Base-by-base conservation (phyloP, 345 rosid species). In the Capsella bursapastoris region DNA sequence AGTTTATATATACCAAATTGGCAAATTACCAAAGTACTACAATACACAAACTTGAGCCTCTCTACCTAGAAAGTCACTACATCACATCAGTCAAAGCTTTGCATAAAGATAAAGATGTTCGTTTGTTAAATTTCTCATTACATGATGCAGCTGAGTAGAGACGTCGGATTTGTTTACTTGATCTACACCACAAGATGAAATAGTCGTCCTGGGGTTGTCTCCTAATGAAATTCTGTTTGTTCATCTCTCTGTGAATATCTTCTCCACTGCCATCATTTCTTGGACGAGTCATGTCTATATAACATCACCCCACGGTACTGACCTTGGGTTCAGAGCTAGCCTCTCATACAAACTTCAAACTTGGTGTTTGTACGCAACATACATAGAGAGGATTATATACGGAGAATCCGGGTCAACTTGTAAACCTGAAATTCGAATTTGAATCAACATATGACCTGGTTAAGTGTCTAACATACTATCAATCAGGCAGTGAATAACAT, bases 331-430 rank as follows among this genome's bases (percentile, higher is more conserved):
- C 47, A 67, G 38, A 67, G 49, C 29, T 29, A 60, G 69, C 45
- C 66, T 74, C 62, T 38, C 35, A 40, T 49, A 48, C 38, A 55
- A 44, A 55, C 40, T 48, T 57, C 38, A 55, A 44, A 55, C 40
- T 48, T 57, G 61, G 53, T 58, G 28, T 38, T 65, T 6, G 9
- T 57, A 16, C 58, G 57, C 27, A 12, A 35, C 57, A 12, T 45
- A 61, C 44, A 55, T 15, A 16, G 11, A 29, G 11, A 31, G 50
- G 74, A 38, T 89, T 84, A 89, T 28, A 86, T 75, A 79, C 96
- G 74, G 62, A 86, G 82, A 73, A 89, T 89, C 71, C 96, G 82
- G 57, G 78, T 82, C 79, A 89, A 66, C 72, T 83, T 89, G 82
- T 86, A 89, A 62, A 87, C 92, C 92, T 89, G 79, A 63, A 49